phyloP scores from a whole-genome alignment of 257 asterid genomes.

The Solanum raphanifolium region DNA sequence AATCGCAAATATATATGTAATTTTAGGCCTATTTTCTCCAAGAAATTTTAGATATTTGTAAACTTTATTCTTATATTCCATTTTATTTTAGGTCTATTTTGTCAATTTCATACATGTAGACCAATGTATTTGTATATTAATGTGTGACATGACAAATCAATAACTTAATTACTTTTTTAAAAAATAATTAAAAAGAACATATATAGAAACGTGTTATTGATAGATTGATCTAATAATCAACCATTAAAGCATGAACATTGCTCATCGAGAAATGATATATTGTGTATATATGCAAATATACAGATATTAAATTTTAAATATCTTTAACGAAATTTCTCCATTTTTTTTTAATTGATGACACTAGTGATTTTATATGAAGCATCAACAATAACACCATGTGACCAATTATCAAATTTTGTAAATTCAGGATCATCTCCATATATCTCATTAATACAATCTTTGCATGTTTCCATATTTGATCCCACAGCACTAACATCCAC shows the following conservation, averaged over 20 bases:
- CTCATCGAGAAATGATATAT: background rate
- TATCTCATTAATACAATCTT: background rate
- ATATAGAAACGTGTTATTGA: background rate
- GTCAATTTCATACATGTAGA: background rate
- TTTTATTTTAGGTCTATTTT: too few relatives aligned
- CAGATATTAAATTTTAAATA: background rate
- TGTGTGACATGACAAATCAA: background rate
- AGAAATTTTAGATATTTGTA: background rate
- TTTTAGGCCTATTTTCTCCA: background rate
- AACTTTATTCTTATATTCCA: background rate
- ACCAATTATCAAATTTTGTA: background rate
- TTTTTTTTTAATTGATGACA: background rate
- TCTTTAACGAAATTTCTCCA: background rate
- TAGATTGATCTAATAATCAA: background rate
- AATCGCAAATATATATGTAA: background rate
- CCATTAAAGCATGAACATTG: background rate
- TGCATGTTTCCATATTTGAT: background rate
- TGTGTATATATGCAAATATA: background rate
- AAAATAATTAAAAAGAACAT: too few relatives aligned
- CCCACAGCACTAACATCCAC: slow-evolving; percentile 17
- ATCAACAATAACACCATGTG: background rate
- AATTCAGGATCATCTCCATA: background rate
- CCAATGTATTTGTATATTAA: background rate
- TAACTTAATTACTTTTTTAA: too few relatives aligned
- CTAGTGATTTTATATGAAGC: background rate